These are phyloP conservation scores for Thymus quinquecostatus DNA, from an alignment of 257 asterid genomes.

Conservation along the genomic window DNA sequence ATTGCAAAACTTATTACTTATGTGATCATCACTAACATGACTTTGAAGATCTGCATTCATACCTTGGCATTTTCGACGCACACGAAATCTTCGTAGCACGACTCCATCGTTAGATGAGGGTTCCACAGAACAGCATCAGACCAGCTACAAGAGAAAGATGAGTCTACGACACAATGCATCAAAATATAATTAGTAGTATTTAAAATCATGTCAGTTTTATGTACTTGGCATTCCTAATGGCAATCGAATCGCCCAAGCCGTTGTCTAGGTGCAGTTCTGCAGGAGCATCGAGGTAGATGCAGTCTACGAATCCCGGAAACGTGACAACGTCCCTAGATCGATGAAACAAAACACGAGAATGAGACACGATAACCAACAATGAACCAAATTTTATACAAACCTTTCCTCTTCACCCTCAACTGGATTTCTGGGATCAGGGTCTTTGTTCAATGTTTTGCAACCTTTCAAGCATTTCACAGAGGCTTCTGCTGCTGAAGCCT, in stretches of 20 bases:
- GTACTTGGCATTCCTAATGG: constrained; percentile 79
- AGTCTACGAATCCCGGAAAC: constrained; percentile 97
- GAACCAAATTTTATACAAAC: constrained; percentile 37
- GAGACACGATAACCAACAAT: not conserved
- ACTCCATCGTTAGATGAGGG: constrained; percentile 84
- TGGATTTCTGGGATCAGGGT: constrained; percentile 88
- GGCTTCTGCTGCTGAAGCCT: constrained; percentile 85
- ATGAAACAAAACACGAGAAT: constrained; percentile 20
- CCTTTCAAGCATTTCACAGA: constrained; percentile 82
- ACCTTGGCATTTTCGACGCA: constrained; percentile 98
- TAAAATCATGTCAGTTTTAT: too few species aligned
- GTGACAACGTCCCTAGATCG: constrained; percentile 72
- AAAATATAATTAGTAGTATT: not conserved
- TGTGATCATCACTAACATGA: too few species aligned
- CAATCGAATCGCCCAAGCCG: constrained; percentile 76
- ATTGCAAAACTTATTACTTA: too few species aligned
- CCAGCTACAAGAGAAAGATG: constrained; percentile 58
- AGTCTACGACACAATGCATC: not conserved
- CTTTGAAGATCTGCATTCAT: not conserved
- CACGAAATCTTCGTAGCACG: constrained; percentile 84
- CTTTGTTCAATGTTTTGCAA: constrained; percentile 85
- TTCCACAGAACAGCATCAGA: constrained; percentile 94
- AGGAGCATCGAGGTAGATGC: constrained; percentile 89
- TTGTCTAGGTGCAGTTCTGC: constrained; percentile 69
- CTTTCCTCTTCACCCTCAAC: constrained; percentile 86